These are phyloP conservation scores for Coniochaeta hoffmannii DNA, from an alignment of 2,329 filamentous ascomycete species.

Conservation along the genomic window DNA sequence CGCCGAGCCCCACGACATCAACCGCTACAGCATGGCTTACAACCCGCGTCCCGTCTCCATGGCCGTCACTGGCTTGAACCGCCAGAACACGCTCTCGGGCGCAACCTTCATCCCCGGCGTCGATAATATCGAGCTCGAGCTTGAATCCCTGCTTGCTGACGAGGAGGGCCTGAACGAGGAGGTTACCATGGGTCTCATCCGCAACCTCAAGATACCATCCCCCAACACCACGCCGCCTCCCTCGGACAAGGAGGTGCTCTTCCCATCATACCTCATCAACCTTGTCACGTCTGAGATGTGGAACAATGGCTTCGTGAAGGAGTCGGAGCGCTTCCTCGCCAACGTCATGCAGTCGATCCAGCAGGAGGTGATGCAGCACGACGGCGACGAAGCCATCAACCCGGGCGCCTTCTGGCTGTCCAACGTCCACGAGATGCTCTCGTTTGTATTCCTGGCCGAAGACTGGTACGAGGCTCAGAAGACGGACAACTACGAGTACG, in stretches of 20 bases:
- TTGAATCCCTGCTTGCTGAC: constrained; percentile 88
- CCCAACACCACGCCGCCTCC: constrained; percentile 82
- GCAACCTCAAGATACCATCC: constrained; percentile 91
- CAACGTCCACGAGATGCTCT: constrained; percentile 99
- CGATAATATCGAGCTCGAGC: constrained; percentile 90
- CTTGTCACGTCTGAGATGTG: constrained; percentile 99
- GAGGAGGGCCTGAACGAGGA: constrained; percentile 96
- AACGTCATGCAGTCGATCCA: constrained; percentile 99
- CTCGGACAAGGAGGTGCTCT: constrained; percentile 96
- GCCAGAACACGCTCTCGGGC: constrained; percentile 61
- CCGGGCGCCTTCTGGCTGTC: constrained; percentile 98
- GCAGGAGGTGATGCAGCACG: constrained; percentile 98
- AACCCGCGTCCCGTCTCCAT: constrained; percentile 95
- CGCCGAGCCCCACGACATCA: constrained; percentile 73
- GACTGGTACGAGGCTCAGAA: constrained; percentile 99
- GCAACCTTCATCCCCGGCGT: constrained; percentile 72
- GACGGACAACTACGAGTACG: constrained; percentile 98
- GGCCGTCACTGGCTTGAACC: constrained; percentile 60
- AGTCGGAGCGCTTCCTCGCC: constrained; percentile 95
- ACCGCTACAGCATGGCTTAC: constrained; percentile 87
- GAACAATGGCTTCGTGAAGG: constrained; percentile 99
- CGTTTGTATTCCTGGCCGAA: constrained; percentile 96
- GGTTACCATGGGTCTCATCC: constrained; percentile 91
- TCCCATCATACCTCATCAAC: constrained; percentile 98
- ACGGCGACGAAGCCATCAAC: constrained; percentile 94